phyloP scores from a whole-genome alignment of 2,329 filamentous ascomycete genomes.

The Blastomyces gilchristii region DNA sequence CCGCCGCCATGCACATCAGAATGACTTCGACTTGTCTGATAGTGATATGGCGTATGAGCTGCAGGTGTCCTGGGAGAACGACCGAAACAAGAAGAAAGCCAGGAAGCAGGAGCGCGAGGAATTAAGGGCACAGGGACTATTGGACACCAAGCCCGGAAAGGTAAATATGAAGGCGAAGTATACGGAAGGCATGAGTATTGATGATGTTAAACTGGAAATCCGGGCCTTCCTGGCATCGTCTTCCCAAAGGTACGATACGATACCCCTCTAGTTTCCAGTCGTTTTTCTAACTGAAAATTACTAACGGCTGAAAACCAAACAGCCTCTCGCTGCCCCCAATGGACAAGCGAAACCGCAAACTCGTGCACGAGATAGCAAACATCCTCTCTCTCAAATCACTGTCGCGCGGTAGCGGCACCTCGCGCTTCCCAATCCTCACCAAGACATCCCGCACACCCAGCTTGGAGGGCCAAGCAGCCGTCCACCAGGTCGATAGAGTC shows the following conservation, averaged over 20 bases:
- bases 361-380: slow-evolving; percentile 68
- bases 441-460: slow-evolving; percentile 58
- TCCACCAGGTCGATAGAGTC: slow-evolving; percentile 31
- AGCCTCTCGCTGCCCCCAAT: slow-evolving; percentile 74
- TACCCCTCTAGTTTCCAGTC: neutral
- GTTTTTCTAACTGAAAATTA: neutral
- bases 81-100: slow-evolving; percentile 59
- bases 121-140: slow-evolving; percentile 53
- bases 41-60: slow-evolving; percentile 55
- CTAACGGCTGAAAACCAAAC: slow-evolving; percentile 5
- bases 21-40: slow-evolving; percentile 51
- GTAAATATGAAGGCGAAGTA: slow-evolving; percentile 62
- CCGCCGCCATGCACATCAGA: slow-evolving; percentile 38
- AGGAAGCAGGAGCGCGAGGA: slow-evolving; percentile 62
- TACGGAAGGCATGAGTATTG: slow-evolving; percentile 57
- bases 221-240: slow-evolving; percentile 56
- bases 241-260: slow-evolving; percentile 54
- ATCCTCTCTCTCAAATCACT: slow-evolving; percentile 72
- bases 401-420: slow-evolving; percentile 62
- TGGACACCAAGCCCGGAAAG: slow-evolving; percentile 48
- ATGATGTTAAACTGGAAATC: slow-evolving; percentile 63
- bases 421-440: slow-evolving; percentile 65
- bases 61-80: slow-evolving; percentile 52
- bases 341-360: slow-evolving; percentile 64
- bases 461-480: slow-evolving; percentile 49